A percentile compares a stretch with the other conserved stretches of the same genome.
phyloP scores from a whole-genome alignment of 371 early-diverging fungal genomes.

The Mucor saturninus region DNA sequence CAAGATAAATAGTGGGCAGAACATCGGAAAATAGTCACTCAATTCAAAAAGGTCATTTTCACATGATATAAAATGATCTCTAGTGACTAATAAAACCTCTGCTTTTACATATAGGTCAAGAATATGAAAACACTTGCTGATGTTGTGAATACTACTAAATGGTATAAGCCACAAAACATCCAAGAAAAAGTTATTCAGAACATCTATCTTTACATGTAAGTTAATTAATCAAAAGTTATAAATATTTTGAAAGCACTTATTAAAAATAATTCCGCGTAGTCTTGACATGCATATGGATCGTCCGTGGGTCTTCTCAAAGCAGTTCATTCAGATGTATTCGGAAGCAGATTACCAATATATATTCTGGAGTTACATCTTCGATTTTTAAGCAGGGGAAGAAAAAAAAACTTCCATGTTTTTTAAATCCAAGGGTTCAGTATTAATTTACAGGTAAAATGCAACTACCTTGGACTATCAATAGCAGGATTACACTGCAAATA shows the following conservation, averaged over 20 bases:
- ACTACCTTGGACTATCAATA: no score
- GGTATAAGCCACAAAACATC: conserved; percentile 7
- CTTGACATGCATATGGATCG: conserved; percentile 21
- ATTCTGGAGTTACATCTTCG: conserved; percentile 20
- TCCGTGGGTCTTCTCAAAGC: conserved; percentile 22
- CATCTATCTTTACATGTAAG: conserved; percentile 16
- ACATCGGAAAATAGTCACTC: conserved; percentile 25
- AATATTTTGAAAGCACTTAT: conserved; percentile 16
- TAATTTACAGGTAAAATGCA: no score
- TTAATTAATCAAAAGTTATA: conserved; percentile 24
- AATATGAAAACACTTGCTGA: conserved; percentile 11
- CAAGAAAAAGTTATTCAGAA: conserved; percentile 9
- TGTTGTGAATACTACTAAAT: conserved; percentile 12
- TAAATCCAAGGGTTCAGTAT: no score
- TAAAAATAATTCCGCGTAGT: conserved; percentile 20
- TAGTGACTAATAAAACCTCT: conserved; percentile 24
- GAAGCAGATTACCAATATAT: conserved; percentile 27
- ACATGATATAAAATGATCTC: conserved; percentile 24
- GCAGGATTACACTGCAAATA: no score
- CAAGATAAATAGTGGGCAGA: conserved; percentile 16
- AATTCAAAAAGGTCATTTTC: conserved; percentile 28
- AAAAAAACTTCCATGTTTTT: no score
- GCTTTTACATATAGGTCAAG: conserved; percentile 20
- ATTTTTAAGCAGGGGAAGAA: no score
- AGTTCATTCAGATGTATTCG: conserved; percentile 20